Evolutionary conservation across 768 basidiomycete genomes (phyloP), one percentile per base, ranked within the genome.

Genomic region (Tulasnella sp.): DNA sequence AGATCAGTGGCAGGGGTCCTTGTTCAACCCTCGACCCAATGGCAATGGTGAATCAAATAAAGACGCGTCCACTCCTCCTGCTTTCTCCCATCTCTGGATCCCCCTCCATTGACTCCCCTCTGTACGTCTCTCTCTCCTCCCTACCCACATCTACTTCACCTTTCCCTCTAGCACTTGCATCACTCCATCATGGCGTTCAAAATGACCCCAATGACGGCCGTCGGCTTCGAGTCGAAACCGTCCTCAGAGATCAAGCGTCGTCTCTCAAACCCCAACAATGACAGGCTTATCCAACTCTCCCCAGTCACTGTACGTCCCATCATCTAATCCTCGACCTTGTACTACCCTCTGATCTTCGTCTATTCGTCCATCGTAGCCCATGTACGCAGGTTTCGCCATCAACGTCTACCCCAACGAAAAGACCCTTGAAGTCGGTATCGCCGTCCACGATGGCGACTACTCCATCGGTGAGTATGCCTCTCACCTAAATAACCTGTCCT

Each of bases 371-470:
- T 8, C 53, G 48, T 66, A 89, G 86, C 84, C 86, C 19, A 87
- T 90, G 86, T 90, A 86, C 86, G 84, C 82, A 60, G 87, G 84
- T 64, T 74, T 88, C 49, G 82, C 85, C 2, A 84, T 84, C 37
- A 71, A 70, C 21, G 66, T 79, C 46, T 67, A 81, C 65, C 75
- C 80, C 65, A 78, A 79, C 65, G 77, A 76, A 56, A 76, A 75
- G 49, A 70, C 76, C 56, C 80, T 76, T 58, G 84, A 88, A 69
- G 70, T 90, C 65, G 82, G 85, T 37, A 74, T 88, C 65, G 84
- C 85, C 57, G 74, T 89, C 46, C 86, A 89, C 65, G 87, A 90
- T 67, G 86, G 83, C 14, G 84, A 88, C 66, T 90, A 90, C 68
- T 81, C 75, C 69, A 85, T 85, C 61, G 86, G 52, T 54, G 25